Conservation (phyloP, 805 yeast genomes). For the Schwanniomyces vanrijiae region DNA sequence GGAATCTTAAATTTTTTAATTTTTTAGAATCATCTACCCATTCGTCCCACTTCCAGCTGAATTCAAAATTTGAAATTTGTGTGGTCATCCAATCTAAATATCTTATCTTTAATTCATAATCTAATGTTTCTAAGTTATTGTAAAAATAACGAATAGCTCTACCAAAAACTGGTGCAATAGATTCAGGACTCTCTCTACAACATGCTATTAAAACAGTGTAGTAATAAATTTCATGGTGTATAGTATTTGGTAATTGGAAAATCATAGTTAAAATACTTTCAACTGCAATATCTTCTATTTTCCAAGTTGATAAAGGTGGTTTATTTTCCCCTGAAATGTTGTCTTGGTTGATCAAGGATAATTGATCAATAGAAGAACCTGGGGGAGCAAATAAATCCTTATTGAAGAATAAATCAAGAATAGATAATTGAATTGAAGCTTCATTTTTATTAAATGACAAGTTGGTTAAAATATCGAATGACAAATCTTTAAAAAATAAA, state of each 20-base stretch:
- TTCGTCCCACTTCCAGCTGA: constrained; percentile 97
- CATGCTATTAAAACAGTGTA: constrained; percentile 84
- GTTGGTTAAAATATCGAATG: constrained; percentile 71
- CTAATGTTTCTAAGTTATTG: constrained; percentile 61
- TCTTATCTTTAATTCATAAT: constrained; percentile 71
- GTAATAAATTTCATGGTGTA: constrained; percentile 73
- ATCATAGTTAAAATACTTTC: constrained; percentile 79
- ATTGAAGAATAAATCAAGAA: constrained; percentile 70
- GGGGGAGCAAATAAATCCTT: constrained; percentile 52
- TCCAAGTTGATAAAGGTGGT: constrained; percentile 69
- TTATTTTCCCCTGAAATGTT: constrained; percentile 40
- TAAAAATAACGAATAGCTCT: constrained; percentile 85
- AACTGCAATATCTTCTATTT: constrained; percentile 85
- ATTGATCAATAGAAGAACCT: constrained; percentile 75
- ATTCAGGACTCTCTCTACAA: constrained; percentile 67
- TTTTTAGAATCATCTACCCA: constrained; percentile 69
- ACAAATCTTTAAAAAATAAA: constrained; percentile 69
- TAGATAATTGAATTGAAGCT: constrained; percentile 78
- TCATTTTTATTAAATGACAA: constrained; percentile 88
- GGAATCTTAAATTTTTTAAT: constrained; percentile 49
- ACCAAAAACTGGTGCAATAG: constrained; percentile 94
- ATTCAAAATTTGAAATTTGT: constrained; percentile 90
- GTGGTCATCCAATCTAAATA: constrained; percentile 89
- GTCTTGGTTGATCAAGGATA: constrained; percentile 44
- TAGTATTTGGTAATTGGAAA: constrained; percentile 68